phyloP scores from a whole-genome alignment of 306 rosid species.

The Macrotyloma uniflorum region DNA sequence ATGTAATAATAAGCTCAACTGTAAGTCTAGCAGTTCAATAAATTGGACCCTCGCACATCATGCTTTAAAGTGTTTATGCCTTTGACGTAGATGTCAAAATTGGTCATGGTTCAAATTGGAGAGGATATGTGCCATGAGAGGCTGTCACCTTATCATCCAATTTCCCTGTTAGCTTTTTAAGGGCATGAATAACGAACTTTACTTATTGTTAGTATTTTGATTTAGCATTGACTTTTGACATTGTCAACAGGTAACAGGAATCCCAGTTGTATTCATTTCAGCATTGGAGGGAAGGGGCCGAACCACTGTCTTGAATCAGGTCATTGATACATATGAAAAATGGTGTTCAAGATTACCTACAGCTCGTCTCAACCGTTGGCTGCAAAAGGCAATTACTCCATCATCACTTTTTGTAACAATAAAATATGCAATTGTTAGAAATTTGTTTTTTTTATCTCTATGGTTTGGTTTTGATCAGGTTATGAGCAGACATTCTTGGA shows the following conservation, averaged over 20 bases:
- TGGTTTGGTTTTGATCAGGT: slow-evolving; percentile 53
- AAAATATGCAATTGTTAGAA: slow-evolving; percentile 12
- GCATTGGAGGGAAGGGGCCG: slow-evolving; percentile 93
- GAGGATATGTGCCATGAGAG: slow-evolving; percentile 11
- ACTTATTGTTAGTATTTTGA: slow-evolving; percentile 6
- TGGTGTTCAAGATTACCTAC: slow-evolving; percentile 91
- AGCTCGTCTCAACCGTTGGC: slow-evolving; percentile 92
- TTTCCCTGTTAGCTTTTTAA: slow-evolving; percentile 27
- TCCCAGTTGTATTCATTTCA: slow-evolving; percentile 85
- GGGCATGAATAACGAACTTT: not conserved
- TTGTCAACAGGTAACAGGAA: slow-evolving; percentile 77
- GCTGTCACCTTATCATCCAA: slow-evolving; percentile 1
- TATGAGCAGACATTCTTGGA: slow-evolving; percentile 99
- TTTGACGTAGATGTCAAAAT: not conserved
- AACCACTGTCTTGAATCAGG: slow-evolving; percentile 63
- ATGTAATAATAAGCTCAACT: slow-evolving; percentile 23
- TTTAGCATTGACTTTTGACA: slow-evolving; percentile 32
- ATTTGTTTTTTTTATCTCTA: slow-evolving; percentile 9
- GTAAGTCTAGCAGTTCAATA: slow-evolving; percentile 20
- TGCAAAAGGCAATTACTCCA: slow-evolving; percentile 69
- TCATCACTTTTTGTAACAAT: slow-evolving; percentile 13
- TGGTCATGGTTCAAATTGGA: slow-evolving; percentile 15
- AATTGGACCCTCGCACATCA: not conserved
- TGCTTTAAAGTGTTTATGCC: slow-evolving; percentile 21
- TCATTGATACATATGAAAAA: slow-evolving; percentile 76